Conservation (phyloP, 768 basidiomycete genomes). For the Suillus cothurnatus region DNA sequence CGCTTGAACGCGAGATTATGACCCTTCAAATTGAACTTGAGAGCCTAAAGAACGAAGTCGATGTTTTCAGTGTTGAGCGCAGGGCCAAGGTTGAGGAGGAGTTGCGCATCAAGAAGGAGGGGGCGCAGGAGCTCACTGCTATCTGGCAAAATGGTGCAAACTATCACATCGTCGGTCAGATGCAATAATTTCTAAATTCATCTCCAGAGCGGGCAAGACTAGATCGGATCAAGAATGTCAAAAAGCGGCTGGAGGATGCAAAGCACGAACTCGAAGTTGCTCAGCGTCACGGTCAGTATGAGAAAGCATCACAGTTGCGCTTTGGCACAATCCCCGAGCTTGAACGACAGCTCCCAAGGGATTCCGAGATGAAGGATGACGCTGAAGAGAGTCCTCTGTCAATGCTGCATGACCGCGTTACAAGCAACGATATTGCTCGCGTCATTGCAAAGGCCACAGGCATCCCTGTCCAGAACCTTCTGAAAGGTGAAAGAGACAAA, state of each 20-base stretch:
- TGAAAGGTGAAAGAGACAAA: slow-evolving; percentile 90
- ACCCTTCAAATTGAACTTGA: slow-evolving; percentile 90
- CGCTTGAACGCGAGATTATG: slow-evolving; percentile 79
- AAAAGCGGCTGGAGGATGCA: slow-evolving; percentile 76
- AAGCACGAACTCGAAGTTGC: slow-evolving; percentile 87
- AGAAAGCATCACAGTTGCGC: slow-evolving; percentile 79
- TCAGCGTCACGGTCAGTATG: slow-evolving; percentile 87
- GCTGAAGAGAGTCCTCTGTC: slow-evolving; percentile 44
- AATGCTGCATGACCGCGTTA: slow-evolving; percentile 86
- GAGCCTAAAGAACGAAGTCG: slow-evolving; percentile 85
- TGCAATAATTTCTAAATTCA: neutral
- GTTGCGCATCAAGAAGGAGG: slow-evolving; percentile 58
- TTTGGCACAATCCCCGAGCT: slow-evolving; percentile 86
- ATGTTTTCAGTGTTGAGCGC: slow-evolving; percentile 81
- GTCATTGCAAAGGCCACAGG: slow-evolving; percentile 90
- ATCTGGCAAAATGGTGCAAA: slow-evolving; percentile 74
- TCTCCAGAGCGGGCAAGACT: slow-evolving; percentile 64
- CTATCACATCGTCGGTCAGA: neutral
- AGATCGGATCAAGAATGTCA: slow-evolving; percentile 69
- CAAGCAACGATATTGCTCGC: slow-evolving; percentile 84
- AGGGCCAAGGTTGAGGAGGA: slow-evolving; percentile 65
- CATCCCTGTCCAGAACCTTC: slow-evolving; percentile 84
- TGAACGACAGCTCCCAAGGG: slow-evolving; percentile 65
- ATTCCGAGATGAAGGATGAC: slow-evolving; percentile 48
- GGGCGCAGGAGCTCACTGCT: slow-evolving; percentile 60